Base-by-base conservation (phyloP, 2,329 filamentous ascomycete species). In the Rutstroemia sp. region DNA sequence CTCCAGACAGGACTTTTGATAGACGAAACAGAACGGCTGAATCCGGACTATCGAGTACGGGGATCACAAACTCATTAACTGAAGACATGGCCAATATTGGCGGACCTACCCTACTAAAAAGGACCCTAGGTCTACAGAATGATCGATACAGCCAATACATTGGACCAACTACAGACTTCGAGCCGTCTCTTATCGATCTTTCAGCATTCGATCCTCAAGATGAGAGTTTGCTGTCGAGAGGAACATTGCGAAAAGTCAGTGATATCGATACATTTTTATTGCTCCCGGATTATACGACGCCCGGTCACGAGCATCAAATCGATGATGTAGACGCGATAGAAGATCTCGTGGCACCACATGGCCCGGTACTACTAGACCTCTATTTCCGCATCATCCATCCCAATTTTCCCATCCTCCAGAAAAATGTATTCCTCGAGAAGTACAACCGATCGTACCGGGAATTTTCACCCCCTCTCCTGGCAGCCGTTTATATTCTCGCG, bases 321-420 rank as follows among this genome's bases (percentile, higher is more conserved):
- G 80, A 87, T 53, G 85, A 89, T 63, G 73, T 83, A 61, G 83
- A 86, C 61, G 83, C 83, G 61, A 84, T 95, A 64, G 88, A 95
- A 73, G 80, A 80, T 54, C 77, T 90, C 42, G 86, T 95, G 36
- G 80, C 83, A 21, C 87, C 88, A 3, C 81, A 94, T 69, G 89
- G 89, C n/a, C 83, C 83, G 55, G 81, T 80, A 52, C 75, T 95
- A 57, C 81, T 95, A 62, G 86, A 91, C 63, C 75, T 94, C 40
- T 95, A 92, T 75, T 95, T 95, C 68, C 79, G 82, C 59, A 80
- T 88, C 59, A 84, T 94, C 21, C 89, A 94, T 69, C 88, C 88
- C 0, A 86, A 80, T 62, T 92, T 91, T 65, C 89, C 89, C 21
- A 88, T 95, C 63, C 78, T 94, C 40, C 87, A 94, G 68, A 92